These are phyloP conservation scores for Tetrahymena thermophila DNA, from an alignment of 73 alveolate genomes.

Conservation along the genomic window DNA sequence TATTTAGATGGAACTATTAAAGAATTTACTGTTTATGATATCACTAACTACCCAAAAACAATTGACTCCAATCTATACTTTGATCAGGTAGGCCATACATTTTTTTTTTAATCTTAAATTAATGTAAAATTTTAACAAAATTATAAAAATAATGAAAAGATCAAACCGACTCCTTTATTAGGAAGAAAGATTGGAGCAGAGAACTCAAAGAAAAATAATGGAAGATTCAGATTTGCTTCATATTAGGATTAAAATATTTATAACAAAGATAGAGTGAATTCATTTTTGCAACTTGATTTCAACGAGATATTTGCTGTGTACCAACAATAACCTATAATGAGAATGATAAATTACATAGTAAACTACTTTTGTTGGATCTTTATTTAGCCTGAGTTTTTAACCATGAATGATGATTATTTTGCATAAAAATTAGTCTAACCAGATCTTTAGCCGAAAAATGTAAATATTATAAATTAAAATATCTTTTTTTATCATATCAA, in stretches of 20 bases:
- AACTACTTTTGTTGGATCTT: constrained; percentile 17
- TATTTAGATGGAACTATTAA: constrained; percentile 11
- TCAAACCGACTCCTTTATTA: background rate
- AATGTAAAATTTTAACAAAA: background rate
- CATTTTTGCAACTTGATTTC: constrained; percentile 7
- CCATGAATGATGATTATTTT: constrained; percentile 34
- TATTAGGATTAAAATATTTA: constrained; percentile 18
- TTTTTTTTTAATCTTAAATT: background rate
- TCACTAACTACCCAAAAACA: constrained; percentile 30
- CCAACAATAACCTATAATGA: constrained; percentile 33
- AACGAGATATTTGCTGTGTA: constrained; percentile 27
- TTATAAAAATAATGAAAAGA: background rate
- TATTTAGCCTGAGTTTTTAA: constrained; percentile 26
- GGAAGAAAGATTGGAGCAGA: constrained; percentile 15
- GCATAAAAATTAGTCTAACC: background rate
- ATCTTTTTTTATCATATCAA: too few relatives aligned
- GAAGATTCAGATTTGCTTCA: constrained; percentile 33
- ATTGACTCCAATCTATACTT: constrained; percentile 6
- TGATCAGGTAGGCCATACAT: background rate
- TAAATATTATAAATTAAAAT: background rate
- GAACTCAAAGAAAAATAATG: background rate
- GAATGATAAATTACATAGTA: constrained; percentile 23
- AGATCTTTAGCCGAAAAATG: background rate
- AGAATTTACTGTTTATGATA: constrained; percentile 11
- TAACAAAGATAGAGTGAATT: constrained; percentile 13